Conservation (phyloP, 1,139 yeast species). For the Diutina pseudorugosa region DNA sequence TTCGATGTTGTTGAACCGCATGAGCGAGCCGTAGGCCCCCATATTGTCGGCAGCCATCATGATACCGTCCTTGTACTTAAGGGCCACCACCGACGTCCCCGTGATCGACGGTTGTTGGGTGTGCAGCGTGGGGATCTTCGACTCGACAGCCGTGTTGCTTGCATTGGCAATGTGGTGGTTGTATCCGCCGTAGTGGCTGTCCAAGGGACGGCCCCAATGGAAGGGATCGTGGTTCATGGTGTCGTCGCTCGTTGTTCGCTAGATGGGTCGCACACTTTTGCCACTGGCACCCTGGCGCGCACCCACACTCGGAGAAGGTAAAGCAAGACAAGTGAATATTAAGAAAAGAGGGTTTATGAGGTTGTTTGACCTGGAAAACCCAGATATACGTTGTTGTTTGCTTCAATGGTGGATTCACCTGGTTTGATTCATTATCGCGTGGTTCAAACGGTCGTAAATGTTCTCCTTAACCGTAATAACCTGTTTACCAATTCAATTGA, state of each 20-base stretch:
- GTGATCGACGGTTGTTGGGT: conserved; percentile 94
- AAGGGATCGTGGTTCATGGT: conserved; percentile 90
- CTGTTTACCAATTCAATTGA: no score
- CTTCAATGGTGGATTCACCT: no score
- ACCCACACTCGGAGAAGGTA: not conserved
- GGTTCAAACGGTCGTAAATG: no score
- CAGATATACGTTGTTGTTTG: no score
- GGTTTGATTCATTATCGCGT: no score
- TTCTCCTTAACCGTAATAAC: no score
- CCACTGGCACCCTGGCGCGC: not conserved
- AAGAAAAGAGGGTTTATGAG: no score
- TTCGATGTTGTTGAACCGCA: conserved; percentile 77
- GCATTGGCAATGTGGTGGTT: conserved; percentile 58
- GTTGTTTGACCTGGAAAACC: no score
- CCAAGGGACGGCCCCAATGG: conserved; percentile 91
- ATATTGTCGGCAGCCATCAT: conserved; percentile 91
- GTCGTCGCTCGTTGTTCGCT: not conserved
- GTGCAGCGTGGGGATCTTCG: conserved; percentile 56
- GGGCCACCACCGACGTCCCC: conserved; percentile 88
- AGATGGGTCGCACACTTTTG: not conserved
- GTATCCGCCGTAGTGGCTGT: conserved; percentile 70
- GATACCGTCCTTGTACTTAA: conserved; percentile 83
- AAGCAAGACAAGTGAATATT: no score
- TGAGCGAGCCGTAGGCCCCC: conserved; percentile 87
- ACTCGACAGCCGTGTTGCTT: conserved; percentile 12